Evolutionary conservation across 306 rosid genomes (phyloP), one percentile per base, ranked within the genome.

Genomic region (Canavalia gladiata): DNA sequence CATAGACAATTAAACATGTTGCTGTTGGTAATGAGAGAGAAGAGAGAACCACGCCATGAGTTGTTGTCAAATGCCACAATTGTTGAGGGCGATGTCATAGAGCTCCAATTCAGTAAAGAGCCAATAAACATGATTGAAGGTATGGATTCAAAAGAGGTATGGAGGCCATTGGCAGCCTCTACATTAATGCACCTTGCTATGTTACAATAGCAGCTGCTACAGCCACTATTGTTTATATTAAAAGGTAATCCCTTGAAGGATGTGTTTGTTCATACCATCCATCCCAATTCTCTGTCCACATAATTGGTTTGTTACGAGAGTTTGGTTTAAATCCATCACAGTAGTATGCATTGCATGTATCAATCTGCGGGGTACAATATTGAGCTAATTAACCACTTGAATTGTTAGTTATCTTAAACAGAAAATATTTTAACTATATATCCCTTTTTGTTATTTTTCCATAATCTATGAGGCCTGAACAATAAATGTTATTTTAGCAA

Each of bases 261-360:
- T 69, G 83, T 54, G 34, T 49, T 54, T 78, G 67, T 78, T 68
- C 88, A 78, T 90, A 95, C 97, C 99, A 95, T 89, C 99, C 99
- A 84, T 91, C 97, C 99, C 99, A 95, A 83, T 95, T 80, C 84
- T 95, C 99, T 1, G 99, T 93, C 97, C 98, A 93, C 12, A 95
- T 56, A 31, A 50, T 82, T 72, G 99, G 99, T 77, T 93, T 95
- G 78, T 85, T 72, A 50, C 7, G 47, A 76, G 99, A 91, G 87
- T 91, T 93, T 62, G 99, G 91, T 87, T 83, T 89, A 84, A 90
- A 95, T 68, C 99, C 97, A 76, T 95, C 99, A 57, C 99, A 95
- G 82, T 95, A 95, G 90, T 91, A 93, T 75, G 86, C 99, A 64
- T 95, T 95, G 91, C 99, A 95, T 78, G 98, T 86, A 86, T 95